phyloP scores from a whole-genome alignment of 1,139 yeast genomes.

The Eremothecium gossypii region DNA sequence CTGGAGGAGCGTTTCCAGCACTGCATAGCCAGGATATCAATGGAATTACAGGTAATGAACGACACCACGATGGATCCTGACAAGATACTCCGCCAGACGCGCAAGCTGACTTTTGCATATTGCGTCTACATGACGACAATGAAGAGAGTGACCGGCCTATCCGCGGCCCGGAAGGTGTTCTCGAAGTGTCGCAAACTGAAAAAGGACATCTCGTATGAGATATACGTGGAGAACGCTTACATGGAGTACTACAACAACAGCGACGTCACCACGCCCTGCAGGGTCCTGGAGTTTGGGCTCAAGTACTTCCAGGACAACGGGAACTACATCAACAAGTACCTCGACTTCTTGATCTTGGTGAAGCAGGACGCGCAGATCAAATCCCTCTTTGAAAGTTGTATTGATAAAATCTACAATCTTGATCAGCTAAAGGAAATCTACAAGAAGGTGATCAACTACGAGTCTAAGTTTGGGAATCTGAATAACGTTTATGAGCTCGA shows the following conservation, averaged over 20 bases:
- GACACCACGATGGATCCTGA: constrained; percentile 22
- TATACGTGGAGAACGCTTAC: constrained; percentile 74
- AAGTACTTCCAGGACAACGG: constrained; percentile 49
- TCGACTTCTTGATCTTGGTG: constrained; percentile 60
- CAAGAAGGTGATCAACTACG: constrained; percentile 43
- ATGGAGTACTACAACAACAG: constrained; percentile 62
- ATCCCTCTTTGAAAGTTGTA: constrained; percentile 65
- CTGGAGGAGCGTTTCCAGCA: constrained; percentile 45
- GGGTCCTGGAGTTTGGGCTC: constrained; percentile 74
- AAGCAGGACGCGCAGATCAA: constrained; percentile 79
- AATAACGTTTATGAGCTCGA: constrained; percentile 60
- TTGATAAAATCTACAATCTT: constrained; percentile 34
- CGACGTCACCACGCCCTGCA: constrained; percentile 59
- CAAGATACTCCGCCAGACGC: constrained; percentile 14
- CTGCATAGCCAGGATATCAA: constrained; percentile 38
- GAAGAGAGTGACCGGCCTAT: constrained; percentile 54
- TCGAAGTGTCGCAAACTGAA: constrained; percentile 47
- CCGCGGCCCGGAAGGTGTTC: constrained; percentile 64
- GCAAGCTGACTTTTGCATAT: constrained; percentile 31
- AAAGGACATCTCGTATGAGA: constrained; percentile 51
- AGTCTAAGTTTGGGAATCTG: constrained; percentile 55
- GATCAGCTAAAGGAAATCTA: constrained; percentile 36
- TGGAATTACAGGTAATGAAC: constrained; percentile 28
- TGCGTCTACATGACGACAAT: constrained; percentile 51
- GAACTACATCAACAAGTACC: constrained; percentile 56